Conservation (phyloP, 2,329 filamentous ascomycete genomes). For the Beauveria sp. region DNA sequence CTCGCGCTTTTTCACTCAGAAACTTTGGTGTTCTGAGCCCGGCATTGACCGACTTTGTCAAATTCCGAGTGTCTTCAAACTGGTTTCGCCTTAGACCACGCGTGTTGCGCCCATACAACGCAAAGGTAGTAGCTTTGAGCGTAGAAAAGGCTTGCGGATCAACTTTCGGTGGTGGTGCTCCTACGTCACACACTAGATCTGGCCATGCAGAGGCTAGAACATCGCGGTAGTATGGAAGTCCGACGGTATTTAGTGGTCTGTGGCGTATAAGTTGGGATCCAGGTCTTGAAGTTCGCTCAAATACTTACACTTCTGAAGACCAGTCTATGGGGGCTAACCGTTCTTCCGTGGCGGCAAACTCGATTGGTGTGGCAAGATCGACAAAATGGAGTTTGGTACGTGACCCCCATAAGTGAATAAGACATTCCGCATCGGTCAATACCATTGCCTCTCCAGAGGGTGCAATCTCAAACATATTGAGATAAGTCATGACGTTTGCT, state of each 20-base stretch:
- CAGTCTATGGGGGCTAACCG: conserved; percentile 57
- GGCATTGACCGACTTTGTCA: conserved; percentile 52
- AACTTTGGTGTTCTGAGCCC: conserved; percentile 75
- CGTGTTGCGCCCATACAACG: conserved; percentile 70
- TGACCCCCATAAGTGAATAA: conserved; percentile 82
- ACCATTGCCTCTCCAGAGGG: conserved; percentile 81
- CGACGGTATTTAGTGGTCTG: conserved; percentile 74
- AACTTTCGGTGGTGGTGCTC: conserved; percentile 69
- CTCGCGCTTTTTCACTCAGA: conserved; percentile 83
- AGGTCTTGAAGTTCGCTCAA: background rate
- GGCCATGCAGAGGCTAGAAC: conserved; percentile 85
- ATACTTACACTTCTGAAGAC: conserved; percentile 58
- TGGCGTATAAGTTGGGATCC: background rate
- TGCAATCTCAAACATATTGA: conserved; percentile 78
- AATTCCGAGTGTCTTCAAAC: conserved; percentile 64
- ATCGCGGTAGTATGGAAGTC: conserved; percentile 91
- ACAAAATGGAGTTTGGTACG: conserved; percentile 80
- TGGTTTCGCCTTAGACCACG: conserved; percentile 72
- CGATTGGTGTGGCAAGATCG: conserved; percentile 68
- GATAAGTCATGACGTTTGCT: conserved; percentile 65
- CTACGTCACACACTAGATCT: conserved; percentile 75
- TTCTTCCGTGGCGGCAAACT: conserved; percentile 63
- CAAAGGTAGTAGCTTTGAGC: conserved; percentile 66
- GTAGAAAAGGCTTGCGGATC: conserved; percentile 59
- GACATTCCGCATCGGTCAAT: conserved; percentile 69